Evolutionary conservation across 2,329 filamentous ascomycete species (phyloP).

Genomic region (Colletotrichum sp.): DNA sequence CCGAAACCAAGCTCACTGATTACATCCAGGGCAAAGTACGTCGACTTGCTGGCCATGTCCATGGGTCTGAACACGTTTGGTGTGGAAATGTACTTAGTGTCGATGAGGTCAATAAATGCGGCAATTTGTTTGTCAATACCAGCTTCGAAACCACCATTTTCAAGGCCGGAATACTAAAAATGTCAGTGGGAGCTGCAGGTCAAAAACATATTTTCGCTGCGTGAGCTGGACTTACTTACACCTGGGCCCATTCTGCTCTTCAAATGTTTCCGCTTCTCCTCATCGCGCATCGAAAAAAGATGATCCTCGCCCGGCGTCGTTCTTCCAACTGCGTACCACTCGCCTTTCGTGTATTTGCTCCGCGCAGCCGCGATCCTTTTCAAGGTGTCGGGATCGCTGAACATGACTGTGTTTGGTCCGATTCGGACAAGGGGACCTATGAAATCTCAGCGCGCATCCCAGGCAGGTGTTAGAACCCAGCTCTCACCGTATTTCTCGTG

Average conservation of each 20-base stretch:
- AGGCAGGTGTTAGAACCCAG: neutral
- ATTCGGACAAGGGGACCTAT: slow-evolving; percentile 23
- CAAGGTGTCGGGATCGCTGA: slow-evolving; percentile 18
- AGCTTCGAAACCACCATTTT: slow-evolving; percentile 17
- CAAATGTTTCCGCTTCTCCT: slow-evolving; percentile 43
- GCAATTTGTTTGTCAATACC: slow-evolving; percentile 10
- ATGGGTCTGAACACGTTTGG: slow-evolving; percentile 8
- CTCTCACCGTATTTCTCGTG: slow-evolving; percentile 6
- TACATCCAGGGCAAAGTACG: slow-evolving; percentile 26
- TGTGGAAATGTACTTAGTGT: slow-evolving; percentile 18
- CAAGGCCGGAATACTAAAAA: slow-evolving; percentile 12
- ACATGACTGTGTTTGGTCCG: slow-evolving; percentile 23
- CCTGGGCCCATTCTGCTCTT: slow-evolving; percentile 54
- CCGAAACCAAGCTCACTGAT: slow-evolving; percentile 31
- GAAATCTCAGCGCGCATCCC: slow-evolving; percentile 24
- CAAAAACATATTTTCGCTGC: neutral
- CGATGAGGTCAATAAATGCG: slow-evolving; percentile 12
- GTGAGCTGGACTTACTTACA: slow-evolving; percentile 26
- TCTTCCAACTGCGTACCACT: slow-evolving; percentile 30
- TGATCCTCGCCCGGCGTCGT: slow-evolving; percentile 34
- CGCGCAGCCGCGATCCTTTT: slow-evolving; percentile 12
- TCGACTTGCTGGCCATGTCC: slow-evolving; percentile 18
- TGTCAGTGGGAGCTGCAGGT: neutral
- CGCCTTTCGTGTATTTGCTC: slow-evolving; percentile 18
- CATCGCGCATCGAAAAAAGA: slow-evolving; percentile 32